phyloP scores from a whole-genome alignment of 768 basidiomycete species.

The Holtermanniella nyarrowii region DNA sequence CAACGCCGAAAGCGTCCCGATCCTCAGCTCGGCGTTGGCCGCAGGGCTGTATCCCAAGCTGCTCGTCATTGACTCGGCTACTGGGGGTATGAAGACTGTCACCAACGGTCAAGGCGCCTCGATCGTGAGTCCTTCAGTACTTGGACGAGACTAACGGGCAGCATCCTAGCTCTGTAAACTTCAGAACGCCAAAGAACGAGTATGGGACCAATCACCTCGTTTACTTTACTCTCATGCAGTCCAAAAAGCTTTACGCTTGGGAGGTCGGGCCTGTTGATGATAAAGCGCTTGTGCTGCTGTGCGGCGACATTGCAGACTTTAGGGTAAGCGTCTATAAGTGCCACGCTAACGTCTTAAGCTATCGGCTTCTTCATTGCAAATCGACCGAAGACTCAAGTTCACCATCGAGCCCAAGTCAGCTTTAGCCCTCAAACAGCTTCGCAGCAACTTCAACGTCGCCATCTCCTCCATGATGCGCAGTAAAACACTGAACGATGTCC shows the following conservation, averaged over 20 bases:
- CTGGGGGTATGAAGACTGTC: constrained; percentile 62
- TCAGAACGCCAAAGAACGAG: constrained; percentile 55
- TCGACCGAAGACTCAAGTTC: constrained; percentile 80
- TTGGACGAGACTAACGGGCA: constrained; percentile 1
- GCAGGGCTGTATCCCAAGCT: constrained; percentile 89
- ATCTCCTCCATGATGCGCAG: constrained; percentile 56
- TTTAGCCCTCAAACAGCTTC: constrained; percentile 69
- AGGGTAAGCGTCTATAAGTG: constrained; percentile 48
- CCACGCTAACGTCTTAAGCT: constrained; percentile 47
- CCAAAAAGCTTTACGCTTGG: constrained; percentile 66
- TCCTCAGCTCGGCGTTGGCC: constrained; percentile 71
- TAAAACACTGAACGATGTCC: constrained; percentile 51
- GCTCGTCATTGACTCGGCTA: constrained; percentile 54
- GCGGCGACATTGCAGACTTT: constrained; percentile 73
- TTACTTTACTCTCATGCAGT: constrained; percentile 91
- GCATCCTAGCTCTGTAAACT: constrained; percentile 90
- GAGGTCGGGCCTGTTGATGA: constrained; percentile 86
- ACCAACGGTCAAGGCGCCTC: constrained; percentile 65
- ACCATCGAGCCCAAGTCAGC: constrained; percentile 58
- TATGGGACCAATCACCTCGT: constrained; percentile 64
- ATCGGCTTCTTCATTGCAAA: constrained; percentile 55
- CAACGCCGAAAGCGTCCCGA: constrained; percentile 51
- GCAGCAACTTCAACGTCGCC: constrained; percentile 52
- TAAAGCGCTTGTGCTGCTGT: constrained; percentile 65
- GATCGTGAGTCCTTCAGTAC: constrained; percentile 44